Base-by-base conservation (phyloP, 495 filamentous ascomycete species). In the Penicillium goetzii region DNA sequence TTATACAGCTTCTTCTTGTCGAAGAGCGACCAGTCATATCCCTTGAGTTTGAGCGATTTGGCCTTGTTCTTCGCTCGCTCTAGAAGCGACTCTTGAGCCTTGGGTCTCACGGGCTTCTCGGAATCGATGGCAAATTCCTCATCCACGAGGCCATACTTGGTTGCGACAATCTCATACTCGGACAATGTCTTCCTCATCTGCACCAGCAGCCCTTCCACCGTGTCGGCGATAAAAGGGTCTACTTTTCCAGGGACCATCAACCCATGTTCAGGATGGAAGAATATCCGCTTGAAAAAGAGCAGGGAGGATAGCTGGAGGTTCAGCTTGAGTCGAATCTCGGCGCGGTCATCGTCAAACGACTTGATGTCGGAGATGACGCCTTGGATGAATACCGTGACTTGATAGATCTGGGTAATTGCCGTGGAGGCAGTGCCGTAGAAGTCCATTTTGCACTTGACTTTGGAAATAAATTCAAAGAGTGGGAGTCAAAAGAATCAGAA, bases 1-100 rank as follows among this genome's bases (percentile, higher is more conserved):
- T 45, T 56, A 21, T 64, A 25, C 34, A 70, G 40, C 56, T 61
- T 68, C 56, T 70, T 68, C 59, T 70, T 70, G 56, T 70, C 68
- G 43, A 70, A 70, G 15, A 70, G 62, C 15, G 68, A 67, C 68
- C 68, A 70, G 59, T 70, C 65, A 43, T 63, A 65, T 6, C 57
- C 65, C n/a, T 68, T 68, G 30, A 58, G 43, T 62, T 68, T 70
- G 6, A 70, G 54, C 17, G 34, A 45, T 50, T 56, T 64, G 12
- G 68, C 61, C 36, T 67, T 70, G 32, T 4, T 60, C 61, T 67
- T 70, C 2, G 58, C 61, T 14, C 64, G 45, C 3, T 69, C 59
- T n/a, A 69, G 40, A 8, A 67, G 41, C 6, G 64, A 67, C 32
- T 59, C 59, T 55, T 63, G 38, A 19, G 25, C 25, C 26, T 56